Conservation (phyloP, 1,139 yeast species). For the Schwanniomyces etchellsii region DNA sequence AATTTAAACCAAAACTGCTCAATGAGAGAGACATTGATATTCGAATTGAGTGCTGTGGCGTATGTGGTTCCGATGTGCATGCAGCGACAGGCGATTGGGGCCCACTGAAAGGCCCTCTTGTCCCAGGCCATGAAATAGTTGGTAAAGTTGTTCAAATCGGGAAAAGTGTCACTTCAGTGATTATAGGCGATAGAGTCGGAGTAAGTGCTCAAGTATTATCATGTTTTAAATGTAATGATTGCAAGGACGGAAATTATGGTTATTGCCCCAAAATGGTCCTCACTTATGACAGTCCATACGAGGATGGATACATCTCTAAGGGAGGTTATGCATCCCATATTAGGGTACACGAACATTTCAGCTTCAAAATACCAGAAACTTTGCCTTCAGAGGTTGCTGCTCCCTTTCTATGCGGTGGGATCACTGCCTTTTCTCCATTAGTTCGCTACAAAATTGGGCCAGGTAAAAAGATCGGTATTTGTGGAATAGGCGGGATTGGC, state of each 20-base stretch:
- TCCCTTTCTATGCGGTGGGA: conserved; percentile 65
- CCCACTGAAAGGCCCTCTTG: conserved; percentile 21
- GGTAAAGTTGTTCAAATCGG: conserved; percentile 53
- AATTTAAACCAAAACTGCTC: conserved; percentile 33
- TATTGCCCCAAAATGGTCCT: conserved; percentile 38
- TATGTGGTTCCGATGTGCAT: conserved; percentile 59
- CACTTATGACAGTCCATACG: conserved; percentile 42
- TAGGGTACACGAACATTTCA: conserved; percentile 49
- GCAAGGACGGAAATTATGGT: conserved; percentile 42
- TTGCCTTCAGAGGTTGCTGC: conserved; percentile 46
- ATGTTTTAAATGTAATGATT: conserved; percentile 45
- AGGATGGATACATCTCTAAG: conserved; percentile 32
- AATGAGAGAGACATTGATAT: conserved; percentile 39
- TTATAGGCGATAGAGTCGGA: conserved; percentile 58
- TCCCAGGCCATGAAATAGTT: conserved; percentile 48
- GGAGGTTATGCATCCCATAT: conserved; percentile 62
- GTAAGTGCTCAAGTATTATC: conserved; percentile 51
- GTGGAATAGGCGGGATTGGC: conserved; percentile 44
- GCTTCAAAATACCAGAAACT: conserved; percentile 52
- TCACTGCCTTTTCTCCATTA: conserved; percentile 57
- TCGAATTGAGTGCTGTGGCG: conserved; percentile 47
- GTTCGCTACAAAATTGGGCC: conserved; percentile 20
- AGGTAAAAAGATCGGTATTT: conserved; percentile 41
- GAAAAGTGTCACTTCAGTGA: conserved; percentile 35
- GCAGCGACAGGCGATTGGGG: conserved; percentile 41